Conservation (phyloP, 192 early-diverging fungal genomes). For the Rhizoclosmatium globosum region DNA sequence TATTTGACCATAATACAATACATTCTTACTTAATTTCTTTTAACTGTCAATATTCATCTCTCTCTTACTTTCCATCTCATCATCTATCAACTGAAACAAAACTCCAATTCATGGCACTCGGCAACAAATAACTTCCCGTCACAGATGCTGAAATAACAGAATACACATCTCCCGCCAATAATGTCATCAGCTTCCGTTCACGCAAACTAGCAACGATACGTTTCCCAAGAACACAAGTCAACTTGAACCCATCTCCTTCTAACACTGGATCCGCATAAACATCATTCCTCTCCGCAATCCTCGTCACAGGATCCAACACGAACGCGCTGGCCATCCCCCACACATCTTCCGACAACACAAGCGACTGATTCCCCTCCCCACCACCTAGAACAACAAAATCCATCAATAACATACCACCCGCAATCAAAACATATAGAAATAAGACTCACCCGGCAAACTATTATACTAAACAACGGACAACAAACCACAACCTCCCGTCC, state of each 20-base stretch:
- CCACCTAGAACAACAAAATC: too few relatives aligned
- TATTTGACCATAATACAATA: too few relatives aligned
- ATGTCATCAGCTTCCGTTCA: not conserved
- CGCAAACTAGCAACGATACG: not conserved
- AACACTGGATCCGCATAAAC: not conserved
- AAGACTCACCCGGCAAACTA: not conserved
- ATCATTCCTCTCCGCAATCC: not conserved
- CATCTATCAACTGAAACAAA: slow-evolving; percentile 4
- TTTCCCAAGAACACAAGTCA: slow-evolving; percentile 15
- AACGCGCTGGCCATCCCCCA: slow-evolving; percentile 9
- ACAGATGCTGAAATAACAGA: not conserved
- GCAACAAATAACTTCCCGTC: slow-evolving; percentile 1
- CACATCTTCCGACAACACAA: slow-evolving; percentile 19
- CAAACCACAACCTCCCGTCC: not conserved
- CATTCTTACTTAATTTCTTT: too few relatives aligned
- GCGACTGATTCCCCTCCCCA: slow-evolving; percentile 20
- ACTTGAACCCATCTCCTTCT: not conserved
- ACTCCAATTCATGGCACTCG: slow-evolving; percentile 5
- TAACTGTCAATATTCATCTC: too few relatives aligned
- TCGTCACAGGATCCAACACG: not conserved
- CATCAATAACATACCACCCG: not conserved
- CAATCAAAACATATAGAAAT: not conserved
- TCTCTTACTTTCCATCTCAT: too few relatives aligned
- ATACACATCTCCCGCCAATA: slow-evolving; percentile 12
- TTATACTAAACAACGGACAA: not conserved